Evolutionary conservation across 2,329 filamentous ascomycete genomes (phyloP), one percentile per base, ranked within the genome.

Genomic region (Diaporthe sp.): DNA sequence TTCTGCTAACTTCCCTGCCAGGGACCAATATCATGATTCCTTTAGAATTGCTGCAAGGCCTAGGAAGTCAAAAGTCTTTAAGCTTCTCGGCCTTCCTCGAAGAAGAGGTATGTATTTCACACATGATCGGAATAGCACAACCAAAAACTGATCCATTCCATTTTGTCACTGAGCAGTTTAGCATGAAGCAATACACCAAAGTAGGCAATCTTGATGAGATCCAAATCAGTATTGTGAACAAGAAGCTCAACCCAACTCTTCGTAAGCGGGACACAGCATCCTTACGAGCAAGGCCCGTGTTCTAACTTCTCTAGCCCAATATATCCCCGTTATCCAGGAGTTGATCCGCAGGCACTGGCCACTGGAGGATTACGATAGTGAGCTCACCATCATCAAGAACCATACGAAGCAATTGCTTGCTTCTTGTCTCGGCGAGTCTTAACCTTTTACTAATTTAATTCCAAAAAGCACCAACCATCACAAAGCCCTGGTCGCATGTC

Each of bases 181-280:
- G 37, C 58, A 62, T 62, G 58, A 62, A 44, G n/a, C 3, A 62
- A 28, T 62, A 62, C 58, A 62, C 58, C 37, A 62, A 62, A 62
- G 37, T 62, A 6, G 58, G 58, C 5, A 62, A 62, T 8, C 58
- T 62, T 17, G 58, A 62, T 25, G 58, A 62, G 10, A 25, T 4
- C 7, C n/a, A 62, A 3, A 62, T 62, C 22, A 44, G 39, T 1
- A 44, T 28, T 28, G 37, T 62, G 5, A 62, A 62, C 58, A 62
- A 44, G 5, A 62, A 62, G 58, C 58, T 62, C 15, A 62, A 62
- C 58, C 58, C 58, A 7, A 44, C n/a, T 44, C 58, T 62, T 17
- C 58, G 58, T 44, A 44, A 44, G 58, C n/a, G 5, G n/a, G 1
- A 15, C 5, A 0, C 37, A 25, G 58, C n/a, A 1, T 13, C 2